A percentile compares a stretch with the other conserved stretches of the same genome.
Conservation (phyloP, 129 eudicot species). For the Centaurea solstitialis region DNA sequence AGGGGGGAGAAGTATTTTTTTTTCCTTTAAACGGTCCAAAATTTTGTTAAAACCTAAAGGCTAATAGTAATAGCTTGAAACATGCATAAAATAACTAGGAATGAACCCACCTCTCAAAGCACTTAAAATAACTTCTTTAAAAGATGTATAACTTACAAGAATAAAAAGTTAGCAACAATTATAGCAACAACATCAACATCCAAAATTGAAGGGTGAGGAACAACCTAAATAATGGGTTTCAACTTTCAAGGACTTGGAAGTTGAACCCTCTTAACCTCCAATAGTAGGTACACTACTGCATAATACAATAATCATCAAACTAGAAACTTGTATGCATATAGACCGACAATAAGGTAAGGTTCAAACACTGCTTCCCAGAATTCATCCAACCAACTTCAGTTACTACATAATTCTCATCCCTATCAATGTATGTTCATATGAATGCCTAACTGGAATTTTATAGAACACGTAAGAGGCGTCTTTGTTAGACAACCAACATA, state of each 20-base stretch:
- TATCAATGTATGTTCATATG: neutral
- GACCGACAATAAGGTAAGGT: neutral
- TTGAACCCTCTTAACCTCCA: slow-evolving; percentile 1
- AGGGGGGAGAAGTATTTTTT: neutral
- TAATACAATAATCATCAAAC: neutral
- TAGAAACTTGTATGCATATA: neutral
- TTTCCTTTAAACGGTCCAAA: neutral
- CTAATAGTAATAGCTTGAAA: neutral
- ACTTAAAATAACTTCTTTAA: neutral
- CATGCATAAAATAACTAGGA: neutral
- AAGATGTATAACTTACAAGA: neutral
- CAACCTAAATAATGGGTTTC: neutral
- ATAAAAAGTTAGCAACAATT: slow-evolving; percentile 3
- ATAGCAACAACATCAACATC: slow-evolving; percentile 6
- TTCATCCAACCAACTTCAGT: neutral
- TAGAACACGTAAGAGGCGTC: slow-evolving; percentile 16
- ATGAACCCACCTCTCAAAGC: neutral
- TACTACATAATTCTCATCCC: neutral
- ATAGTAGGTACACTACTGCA: neutral
- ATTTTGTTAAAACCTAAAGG: neutral
- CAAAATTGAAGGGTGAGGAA: neutral
- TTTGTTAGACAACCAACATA: neutral
- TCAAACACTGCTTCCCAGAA: slow-evolving; percentile 14
- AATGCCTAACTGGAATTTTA: slow-evolving; percentile 22
- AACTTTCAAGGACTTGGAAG: neutral